Evolutionary conservation across 805 yeast genomes (phyloP), one percentile per base, ranked within the genome.

Genomic region (Kregervanrija fluxuum): DNA sequence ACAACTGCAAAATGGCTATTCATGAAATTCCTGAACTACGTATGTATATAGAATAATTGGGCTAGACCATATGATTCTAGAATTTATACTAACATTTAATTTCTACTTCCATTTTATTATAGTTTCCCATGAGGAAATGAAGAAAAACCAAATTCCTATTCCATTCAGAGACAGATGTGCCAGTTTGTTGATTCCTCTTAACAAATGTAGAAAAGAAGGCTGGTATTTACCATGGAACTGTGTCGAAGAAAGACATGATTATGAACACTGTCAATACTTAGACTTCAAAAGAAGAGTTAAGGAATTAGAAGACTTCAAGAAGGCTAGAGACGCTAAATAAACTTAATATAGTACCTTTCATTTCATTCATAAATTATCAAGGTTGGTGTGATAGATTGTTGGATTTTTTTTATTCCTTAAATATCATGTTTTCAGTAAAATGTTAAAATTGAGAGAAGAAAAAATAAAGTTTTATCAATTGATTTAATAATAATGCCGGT

Each of bases 121-220:
- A 82, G 90, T 86, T 53, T 73, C 88, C 45, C 85, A 81, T 65
- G 89, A 85, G 59, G 95, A 86, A 60, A 81, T 86, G 82, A 87
- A 84, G 67, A 74, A 80, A 54, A 70, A 82, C 65, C 76, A 81
- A 61, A 80, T 86, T 45, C 95, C 95, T 16, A 68, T 87, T 49
- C 78, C 76, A 48, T 86, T 81, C 74, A 73, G 95, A 54, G 95
- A 86, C 62, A 77, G 95, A 65, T 86, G 95, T 66, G 93, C 95
- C 1, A 65, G 72, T 16, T 59, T 80, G 43, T 64, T 78, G 50
- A 72, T 80, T 28, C 85, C 85, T 13, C 64, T 80, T 46, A 77
- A 77, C 62, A 74, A 75, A 54, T 80, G 86, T 59, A 74, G 85
- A 46, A 66, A 68, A 42, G 81, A 79, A 53, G 71, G 74, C 11